Evolutionary conservation across 2,329 filamentous ascomycete species (phyloP).

Genomic region (Lasiodiplodia gonubiensis): DNA sequence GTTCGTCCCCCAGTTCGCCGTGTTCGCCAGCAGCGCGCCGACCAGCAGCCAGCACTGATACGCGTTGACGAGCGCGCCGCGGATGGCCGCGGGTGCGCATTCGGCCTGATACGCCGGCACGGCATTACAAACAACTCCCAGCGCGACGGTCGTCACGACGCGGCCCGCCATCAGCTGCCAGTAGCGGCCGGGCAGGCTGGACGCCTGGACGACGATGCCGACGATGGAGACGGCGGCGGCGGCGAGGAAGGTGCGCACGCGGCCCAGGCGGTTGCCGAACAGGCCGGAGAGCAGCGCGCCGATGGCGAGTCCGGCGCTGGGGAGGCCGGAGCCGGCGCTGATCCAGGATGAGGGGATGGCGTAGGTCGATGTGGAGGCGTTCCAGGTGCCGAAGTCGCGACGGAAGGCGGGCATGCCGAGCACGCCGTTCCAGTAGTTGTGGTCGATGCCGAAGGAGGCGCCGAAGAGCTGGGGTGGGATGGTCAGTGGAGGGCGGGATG

Average conservation of each 20-base stretch:
- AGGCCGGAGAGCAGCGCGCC: not conserved
- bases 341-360: constrained; percentile 7
- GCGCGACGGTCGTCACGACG: not conserved
- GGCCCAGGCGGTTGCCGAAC: constrained; percentile 4
- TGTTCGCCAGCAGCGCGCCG: not conserved
- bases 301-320: constrained; percentile 7
- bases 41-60: constrained; percentile 20
- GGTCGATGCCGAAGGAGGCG: constrained; percentile 2
- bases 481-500: too few relatives aligned
- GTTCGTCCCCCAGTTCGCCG: too few relatives aligned
- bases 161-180: constrained; percentile 14
- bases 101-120: constrained; percentile 5
- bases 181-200: not conserved
- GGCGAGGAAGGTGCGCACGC: not conserved
- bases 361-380: not conserved
- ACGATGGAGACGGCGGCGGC: constrained; percentile 1
- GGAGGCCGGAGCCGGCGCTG: not conserved
- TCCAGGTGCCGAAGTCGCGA: not conserved
- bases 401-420: not conserved
- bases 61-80: constrained; percentile 17
- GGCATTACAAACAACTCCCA: constrained; percentile 4
- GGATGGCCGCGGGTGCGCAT: not conserved
- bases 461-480: too few relatives aligned
- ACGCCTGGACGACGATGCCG: not conserved
- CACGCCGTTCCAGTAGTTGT: constrained; percentile 17